Evolutionary conservation across 2,329 filamentous ascomycete species (phyloP).

Genomic region (Trichophyton benhamiae): DNA sequence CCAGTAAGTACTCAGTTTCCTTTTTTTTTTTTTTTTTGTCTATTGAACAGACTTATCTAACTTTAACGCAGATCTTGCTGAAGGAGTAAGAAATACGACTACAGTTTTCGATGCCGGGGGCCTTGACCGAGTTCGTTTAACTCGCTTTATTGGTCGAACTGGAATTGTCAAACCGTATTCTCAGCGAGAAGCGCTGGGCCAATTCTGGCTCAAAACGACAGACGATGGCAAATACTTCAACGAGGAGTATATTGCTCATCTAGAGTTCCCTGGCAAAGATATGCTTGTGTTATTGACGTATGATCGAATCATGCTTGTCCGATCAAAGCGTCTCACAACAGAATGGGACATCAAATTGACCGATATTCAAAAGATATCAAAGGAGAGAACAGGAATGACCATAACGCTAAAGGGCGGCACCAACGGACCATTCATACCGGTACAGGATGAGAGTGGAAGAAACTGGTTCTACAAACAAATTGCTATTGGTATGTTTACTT

Average conservation of each 20-base stretch:
- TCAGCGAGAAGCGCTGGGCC: constrained; percentile 85
- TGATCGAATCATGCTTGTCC: constrained; percentile 75
- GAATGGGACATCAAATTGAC: constrained; percentile 97
- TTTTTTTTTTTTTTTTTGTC: neutral
- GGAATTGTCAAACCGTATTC: constrained; percentile 91
- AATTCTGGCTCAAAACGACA: constrained; percentile 97
- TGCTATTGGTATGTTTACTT: constrained; percentile 39
- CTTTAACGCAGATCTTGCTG: constrained; percentile 54
- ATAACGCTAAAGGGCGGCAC: constrained; percentile 77
- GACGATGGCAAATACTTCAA: constrained; percentile 98
- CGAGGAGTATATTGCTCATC: constrained; percentile 90
- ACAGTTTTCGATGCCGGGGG: constrained; percentile 94
- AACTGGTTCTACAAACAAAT: constrained; percentile 58
- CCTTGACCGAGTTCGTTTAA: constrained; percentile 84
- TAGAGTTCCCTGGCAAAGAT: constrained; percentile 80
- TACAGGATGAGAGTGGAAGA: constrained; percentile 67
- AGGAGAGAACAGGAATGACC: constrained; percentile 88
- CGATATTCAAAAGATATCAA: constrained; percentile 91
- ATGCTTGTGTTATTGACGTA: constrained; percentile 85
- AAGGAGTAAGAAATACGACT: constrained; percentile 96
- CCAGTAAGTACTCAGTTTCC: constrained; percentile 39
- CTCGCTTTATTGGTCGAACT: constrained; percentile 81
- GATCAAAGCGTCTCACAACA: constrained; percentile 68
- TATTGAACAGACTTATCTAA: constrained; percentile 7
- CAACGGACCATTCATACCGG: constrained; percentile 88